These are phyloP conservation scores for Coemansia sp. DNA, from an alignment of 192 early-diverging fungal species.

Conservation along the genomic window DNA sequence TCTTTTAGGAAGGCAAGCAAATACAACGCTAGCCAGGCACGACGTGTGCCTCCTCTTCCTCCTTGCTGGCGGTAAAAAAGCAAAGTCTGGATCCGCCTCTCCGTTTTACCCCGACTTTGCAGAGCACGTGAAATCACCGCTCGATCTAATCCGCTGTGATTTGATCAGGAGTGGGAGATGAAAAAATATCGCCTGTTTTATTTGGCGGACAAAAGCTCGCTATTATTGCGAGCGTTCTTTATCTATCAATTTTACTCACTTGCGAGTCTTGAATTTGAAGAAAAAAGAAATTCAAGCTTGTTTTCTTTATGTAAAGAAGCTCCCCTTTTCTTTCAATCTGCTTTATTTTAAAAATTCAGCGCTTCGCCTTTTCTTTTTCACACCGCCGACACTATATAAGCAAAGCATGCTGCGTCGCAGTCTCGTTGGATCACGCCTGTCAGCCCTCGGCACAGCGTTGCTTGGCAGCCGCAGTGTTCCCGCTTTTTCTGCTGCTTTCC, in stretches of 20 bases:
- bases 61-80: too few relatives aligned
- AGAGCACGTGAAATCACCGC: too few relatives aligned
- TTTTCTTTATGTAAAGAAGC: neutral
- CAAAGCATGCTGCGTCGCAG: conserved; percentile 1
- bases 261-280: neutral
- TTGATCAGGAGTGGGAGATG: too few relatives aligned
- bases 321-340: neutral
- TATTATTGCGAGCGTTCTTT: neutral
- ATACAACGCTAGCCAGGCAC: too few relatives aligned
- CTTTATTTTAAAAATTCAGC: neutral
- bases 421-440: neutral
- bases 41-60: too few relatives aligned
- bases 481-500: neutral
- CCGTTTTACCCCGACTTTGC: too few relatives aligned
- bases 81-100: too few relatives aligned
- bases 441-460: neutral
- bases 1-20: too few relatives aligned
- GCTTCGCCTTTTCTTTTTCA: neutral
- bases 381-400: too few relatives aligned
- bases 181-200: neutral
- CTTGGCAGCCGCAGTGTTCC: neutral
- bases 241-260: too few relatives aligned
- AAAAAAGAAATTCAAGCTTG: neutral
- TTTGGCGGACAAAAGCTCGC: neutral
- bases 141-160: too few relatives aligned